A percentile compares a stretch with the other conserved stretches of the same genome.
Conservation (phyloP, 345 rosid species). For the Cardamine chenopodiifolia region DNA sequence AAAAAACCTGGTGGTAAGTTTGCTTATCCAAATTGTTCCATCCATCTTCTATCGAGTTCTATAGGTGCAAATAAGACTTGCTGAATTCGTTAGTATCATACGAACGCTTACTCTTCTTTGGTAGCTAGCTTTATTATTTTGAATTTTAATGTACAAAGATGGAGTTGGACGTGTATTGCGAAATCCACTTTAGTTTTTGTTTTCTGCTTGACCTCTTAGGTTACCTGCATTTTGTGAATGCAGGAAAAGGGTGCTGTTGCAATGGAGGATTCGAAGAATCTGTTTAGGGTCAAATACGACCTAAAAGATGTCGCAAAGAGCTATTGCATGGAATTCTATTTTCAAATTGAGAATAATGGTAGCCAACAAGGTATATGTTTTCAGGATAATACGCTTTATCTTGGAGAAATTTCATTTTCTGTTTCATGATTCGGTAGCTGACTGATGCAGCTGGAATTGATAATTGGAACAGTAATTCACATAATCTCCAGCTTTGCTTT, state of each 20-base stretch:
- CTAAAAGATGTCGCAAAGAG: conserved; percentile 66
- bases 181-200: conserved; percentile 27
- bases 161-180: not conserved
- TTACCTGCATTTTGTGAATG: conserved; percentile 36
- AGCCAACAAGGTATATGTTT: conserved; percentile 35
- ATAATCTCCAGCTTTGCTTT: conserved; percentile 93
- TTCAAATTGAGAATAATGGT: conserved; percentile 55
- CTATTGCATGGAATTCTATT: conserved; percentile 88
- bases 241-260: conserved; percentile 87
- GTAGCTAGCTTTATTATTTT: not conserved
- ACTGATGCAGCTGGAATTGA: conserved; percentile 60
- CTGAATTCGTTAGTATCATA: not conserved
- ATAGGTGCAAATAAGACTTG: conserved; percentile 6
- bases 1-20: conserved; percentile 69
- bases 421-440: conserved; percentile 41
- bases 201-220: conserved; percentile 18
- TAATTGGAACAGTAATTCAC: conserved; percentile 64
- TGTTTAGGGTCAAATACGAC: conserved; percentile 72
- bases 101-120: not conserved
- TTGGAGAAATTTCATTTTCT: conserved; percentile 31
- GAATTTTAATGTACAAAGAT: not conserved
- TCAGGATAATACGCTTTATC: conserved; percentile 26
- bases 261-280: conserved; percentile 52
- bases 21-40: conserved; percentile 16
- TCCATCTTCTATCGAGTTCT: conserved; percentile 8